phyloP scores from a whole-genome alignment of 2,329 filamentous ascomycete genomes.

The Cordyceps cicadae region DNA sequence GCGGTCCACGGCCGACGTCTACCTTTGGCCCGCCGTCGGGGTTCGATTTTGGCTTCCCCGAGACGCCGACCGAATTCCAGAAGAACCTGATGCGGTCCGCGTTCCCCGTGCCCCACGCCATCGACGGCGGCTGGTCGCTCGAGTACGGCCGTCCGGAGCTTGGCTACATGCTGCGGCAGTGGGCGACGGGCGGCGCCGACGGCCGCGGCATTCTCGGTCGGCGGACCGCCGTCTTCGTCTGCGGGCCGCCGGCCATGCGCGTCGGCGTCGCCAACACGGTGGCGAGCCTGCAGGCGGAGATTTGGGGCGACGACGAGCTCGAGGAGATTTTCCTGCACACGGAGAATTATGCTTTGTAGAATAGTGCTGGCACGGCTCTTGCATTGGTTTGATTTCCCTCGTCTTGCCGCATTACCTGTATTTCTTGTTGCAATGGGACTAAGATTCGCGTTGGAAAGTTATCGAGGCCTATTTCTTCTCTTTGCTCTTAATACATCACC shows the following conservation, averaged over 20 bases:
- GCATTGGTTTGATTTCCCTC: not conserved
- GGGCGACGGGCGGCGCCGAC: conserved; percentile 62
- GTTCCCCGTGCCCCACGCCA: conserved; percentile 61
- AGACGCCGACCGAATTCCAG: conserved; percentile 78
- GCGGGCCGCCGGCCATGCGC: conserved; percentile 79
- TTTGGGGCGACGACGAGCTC: conserved; percentile 67
- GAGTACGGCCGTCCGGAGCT: conserved; percentile 89
- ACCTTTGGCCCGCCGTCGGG: conserved; percentile 52
- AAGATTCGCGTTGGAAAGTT: not conserved
- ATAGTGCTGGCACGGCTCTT: not conserved
- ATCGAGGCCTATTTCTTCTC: no score
- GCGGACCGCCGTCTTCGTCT: conserved; percentile 84
- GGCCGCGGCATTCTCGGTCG: conserved; percentile 65
- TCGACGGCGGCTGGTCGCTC: conserved; percentile 76
- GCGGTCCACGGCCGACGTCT: conserved; percentile 38
- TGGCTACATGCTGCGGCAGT: conserved; percentile 74
- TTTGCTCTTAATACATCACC: no score
- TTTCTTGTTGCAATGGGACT: not conserved
- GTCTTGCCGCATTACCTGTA: not conserved
- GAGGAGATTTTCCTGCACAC: conserved; percentile 93
- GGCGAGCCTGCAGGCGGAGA: conserved; percentile 70
- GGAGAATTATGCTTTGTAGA: conserved; percentile 83
- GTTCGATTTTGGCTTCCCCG: conserved; percentile 76
- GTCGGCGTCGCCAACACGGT: conserved; percentile 82
- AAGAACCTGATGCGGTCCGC: conserved; percentile 87